Evolutionary conservation across 441 rosid species (phyloP), one percentile per base, ranked within the genome.

Genomic region (Viola pubescens): DNA sequence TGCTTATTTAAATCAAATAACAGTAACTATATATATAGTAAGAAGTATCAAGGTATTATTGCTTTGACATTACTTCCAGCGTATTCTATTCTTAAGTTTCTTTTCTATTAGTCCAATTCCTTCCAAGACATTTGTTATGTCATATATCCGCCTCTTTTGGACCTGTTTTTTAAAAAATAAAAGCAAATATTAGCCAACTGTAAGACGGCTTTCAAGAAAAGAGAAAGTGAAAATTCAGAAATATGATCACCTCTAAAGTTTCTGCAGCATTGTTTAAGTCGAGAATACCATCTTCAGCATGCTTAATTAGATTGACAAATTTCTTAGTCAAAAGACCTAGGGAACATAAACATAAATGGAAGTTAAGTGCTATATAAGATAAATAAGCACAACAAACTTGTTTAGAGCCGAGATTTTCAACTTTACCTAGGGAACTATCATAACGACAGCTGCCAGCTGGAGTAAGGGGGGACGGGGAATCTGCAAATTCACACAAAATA

Each of bases 71-170:
- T 91, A 92, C 98, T 89, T 92, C 98, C 98, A 92, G 56, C 55
- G 85, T 59, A 92, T 89, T 66, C 80, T 82, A 77, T 89, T 92
- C 80, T 87, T 89, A 38, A 89, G 78, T 69, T 85, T 91, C 85
- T 92, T 92, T 76, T 92, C 97, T 62, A 92, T 89, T 46, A 92
- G 94, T 74, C 86, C 95, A 60, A 92, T 88, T 77, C 98, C 98
- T 77, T 92, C 98, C 87, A 92, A 70, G 61, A 92, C 98, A 80
- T 92, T 92, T 46, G 97, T 92, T 69, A 92, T 92, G 76, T 92
- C 98, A 50, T 92, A 92, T 67, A 92, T 89, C 75, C 98, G 87
- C 66, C 96, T 81, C 78, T 92, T 89, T 65, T 89, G 97, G 58
- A 86, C 94, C 94, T 84, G 71, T 73, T 64, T 50, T 54, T 26